Evolutionary conservation across 257 asterid genomes (phyloP).

Genomic region (Apocynum venetum): DNA sequence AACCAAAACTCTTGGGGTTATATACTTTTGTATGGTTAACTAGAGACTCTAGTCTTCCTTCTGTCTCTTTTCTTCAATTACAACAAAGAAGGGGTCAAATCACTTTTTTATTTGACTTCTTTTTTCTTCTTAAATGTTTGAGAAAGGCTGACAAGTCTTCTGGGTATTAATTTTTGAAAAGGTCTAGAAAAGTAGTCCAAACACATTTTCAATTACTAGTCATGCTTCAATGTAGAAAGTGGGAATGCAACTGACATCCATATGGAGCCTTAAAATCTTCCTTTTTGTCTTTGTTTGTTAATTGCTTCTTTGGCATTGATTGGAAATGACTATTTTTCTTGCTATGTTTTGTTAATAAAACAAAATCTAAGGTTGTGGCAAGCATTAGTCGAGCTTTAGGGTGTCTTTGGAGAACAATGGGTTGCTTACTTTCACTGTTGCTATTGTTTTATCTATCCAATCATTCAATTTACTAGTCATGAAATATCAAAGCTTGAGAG

Average conservation of each 20-base stretch:
- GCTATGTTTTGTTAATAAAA: background rate
- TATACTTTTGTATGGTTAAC: background rate
- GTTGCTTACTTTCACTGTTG: background rate
- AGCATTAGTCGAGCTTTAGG: background rate
- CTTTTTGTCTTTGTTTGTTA: background rate
- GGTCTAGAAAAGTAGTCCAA: background rate
- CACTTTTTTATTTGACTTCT: background rate
- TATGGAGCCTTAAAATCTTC: background rate
- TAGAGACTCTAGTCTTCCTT: background rate
- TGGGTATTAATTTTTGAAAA: background rate
- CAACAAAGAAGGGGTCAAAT: background rate
- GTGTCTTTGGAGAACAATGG: background rate
- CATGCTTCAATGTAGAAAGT: background rate
- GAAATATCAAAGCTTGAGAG: conserved; percentile 17
- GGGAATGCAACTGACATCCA: background rate
- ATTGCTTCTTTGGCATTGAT: background rate
- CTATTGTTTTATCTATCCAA: background rate
- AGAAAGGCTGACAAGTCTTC: background rate
- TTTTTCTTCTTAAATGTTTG: background rate
- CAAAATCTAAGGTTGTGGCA: background rate
- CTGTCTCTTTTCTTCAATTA: background rate
- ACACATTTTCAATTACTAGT: background rate
- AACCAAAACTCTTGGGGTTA: background rate
- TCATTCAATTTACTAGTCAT: background rate
- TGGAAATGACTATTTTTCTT: background rate